phyloP scores from a whole-genome alignment of 352 stramenopile species.

The Phytophthora sp. region DNA sequence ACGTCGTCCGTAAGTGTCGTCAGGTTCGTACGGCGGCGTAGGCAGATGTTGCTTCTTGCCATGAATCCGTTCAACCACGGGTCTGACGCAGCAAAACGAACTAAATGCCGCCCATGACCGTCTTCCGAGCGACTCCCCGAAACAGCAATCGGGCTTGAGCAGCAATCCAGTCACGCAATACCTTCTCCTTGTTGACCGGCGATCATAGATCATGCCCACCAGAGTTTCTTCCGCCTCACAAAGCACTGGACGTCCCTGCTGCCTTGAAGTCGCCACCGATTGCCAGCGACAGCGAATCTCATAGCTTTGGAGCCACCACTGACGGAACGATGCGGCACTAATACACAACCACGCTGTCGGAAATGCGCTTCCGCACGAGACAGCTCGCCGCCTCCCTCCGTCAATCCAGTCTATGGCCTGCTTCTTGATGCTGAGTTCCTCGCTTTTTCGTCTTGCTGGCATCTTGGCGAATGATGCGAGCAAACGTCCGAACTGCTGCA shows the following conservation, averaged over 20 bases:
- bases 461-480: constrained; percentile 19
- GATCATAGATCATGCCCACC: constrained; percentile 15
- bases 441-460: constrained; percentile 20
- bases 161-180: constrained; percentile 23
- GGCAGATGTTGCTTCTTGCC: constrained; percentile 18
- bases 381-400: background rate
- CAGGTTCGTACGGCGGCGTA: constrained; percentile 27
- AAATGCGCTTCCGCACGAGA: constrained; percentile 20
- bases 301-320: constrained; percentile 28
- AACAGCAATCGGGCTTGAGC: background rate
- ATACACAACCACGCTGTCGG: constrained; percentile 9
- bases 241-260: no score
- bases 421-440: constrained; percentile 19
- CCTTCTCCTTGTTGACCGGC: constrained; percentile 18
- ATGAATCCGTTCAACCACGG: constrained; percentile 35
- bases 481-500: no score
- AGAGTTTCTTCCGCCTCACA: constrained; percentile 5
- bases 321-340: constrained; percentile 1
- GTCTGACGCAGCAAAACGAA: constrained; percentile 28
- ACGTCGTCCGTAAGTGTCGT: constrained; percentile 25
- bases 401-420: constrained; percentile 23
- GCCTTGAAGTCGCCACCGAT: background rate
- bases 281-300: constrained; percentile 2
- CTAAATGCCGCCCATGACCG: constrained; percentile 11
- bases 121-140: background rate